Evolutionary conservation across 192 early-diverging fungal genomes (phyloP).

Genomic region (Coemansia sp.): DNA sequence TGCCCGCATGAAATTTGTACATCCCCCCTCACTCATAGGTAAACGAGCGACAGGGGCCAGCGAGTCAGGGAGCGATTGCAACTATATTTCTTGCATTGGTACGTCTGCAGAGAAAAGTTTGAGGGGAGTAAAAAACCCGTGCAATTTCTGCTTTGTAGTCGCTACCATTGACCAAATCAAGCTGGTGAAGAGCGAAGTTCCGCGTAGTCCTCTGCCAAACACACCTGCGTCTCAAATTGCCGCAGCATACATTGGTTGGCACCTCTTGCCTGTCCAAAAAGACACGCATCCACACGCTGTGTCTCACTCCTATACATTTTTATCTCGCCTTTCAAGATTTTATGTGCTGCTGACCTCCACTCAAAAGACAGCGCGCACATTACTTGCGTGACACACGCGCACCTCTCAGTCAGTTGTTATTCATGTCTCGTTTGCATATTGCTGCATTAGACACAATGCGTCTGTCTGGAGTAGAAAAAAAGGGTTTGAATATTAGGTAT

Average conservation of each 20-base stretch:
- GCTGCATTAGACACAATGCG: background rate
- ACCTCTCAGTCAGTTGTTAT: background rate
- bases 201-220: background rate
- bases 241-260: background rate
- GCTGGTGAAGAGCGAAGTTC: background rate
- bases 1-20: too few species aligned
- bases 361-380: background rate
- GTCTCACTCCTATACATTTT: too few species aligned
- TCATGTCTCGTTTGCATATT: constrained; percentile 4
- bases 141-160: background rate
- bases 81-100: background rate
- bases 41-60: background rate
- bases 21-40: background rate
- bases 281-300: background rate
- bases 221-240: background rate
- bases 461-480: background rate
- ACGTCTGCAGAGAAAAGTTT: background rate
- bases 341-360: background rate
- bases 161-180: background rate
- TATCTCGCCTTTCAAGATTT: too few species aligned
- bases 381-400: background rate
- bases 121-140: background rate
- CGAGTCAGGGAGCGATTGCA: background rate
- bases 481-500: background rate
- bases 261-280: background rate